Evolutionary conservation across 2,329 filamentous ascomycete genomes (phyloP), one percentile per base, ranked within the genome.

Genomic region (Verticillium klebahnii): DNA sequence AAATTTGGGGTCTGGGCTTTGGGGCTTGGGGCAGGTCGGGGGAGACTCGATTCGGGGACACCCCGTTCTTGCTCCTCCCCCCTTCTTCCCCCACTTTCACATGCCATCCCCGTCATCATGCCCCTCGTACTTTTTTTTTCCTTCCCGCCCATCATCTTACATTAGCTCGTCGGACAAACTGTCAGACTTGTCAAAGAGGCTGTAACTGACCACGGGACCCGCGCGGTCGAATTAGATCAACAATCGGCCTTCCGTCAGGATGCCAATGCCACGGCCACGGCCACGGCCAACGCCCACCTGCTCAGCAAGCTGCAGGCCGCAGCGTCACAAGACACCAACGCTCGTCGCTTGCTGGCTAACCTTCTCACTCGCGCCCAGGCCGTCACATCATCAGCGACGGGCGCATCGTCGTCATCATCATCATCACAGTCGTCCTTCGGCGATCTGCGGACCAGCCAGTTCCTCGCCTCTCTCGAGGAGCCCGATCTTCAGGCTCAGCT

Each of bases 401-500:
- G 70, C 75, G 68, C 70, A 68, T 68, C 62, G 70, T 63, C 60
- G 72, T 75, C 61, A 75, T 77, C 64, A 72, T 74, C 29, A 57
- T 74, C 29, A 57, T 63, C 25, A 57, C 60, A 52, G 32, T 45
- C 61, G 12, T 59, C 58, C 9, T 59, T 59, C 32, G 69, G 69
- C 60, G 73, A 78, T 56, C 62, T 69, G 50, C 77, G 76, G 64
- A 77, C 76, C 23, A 72, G 75, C 19, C 77, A 81, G 65, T 77
- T 79, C 62, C 74, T 79, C 61, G 77, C 71, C 66, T 76, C 83
- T 66, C 77, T 83, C 65, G 76, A 84, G 65, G 75, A 79, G 65
- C 75, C 80, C 62, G 80, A 81, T 70, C 69, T 70, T 67, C 67
- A 67, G 45, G 66, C 80, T 37, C 80, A 87, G 61, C 76, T 88